phyloP scores from a whole-genome alignment of 257 asterid species.

The Craterostigma plantagineum region DNA sequence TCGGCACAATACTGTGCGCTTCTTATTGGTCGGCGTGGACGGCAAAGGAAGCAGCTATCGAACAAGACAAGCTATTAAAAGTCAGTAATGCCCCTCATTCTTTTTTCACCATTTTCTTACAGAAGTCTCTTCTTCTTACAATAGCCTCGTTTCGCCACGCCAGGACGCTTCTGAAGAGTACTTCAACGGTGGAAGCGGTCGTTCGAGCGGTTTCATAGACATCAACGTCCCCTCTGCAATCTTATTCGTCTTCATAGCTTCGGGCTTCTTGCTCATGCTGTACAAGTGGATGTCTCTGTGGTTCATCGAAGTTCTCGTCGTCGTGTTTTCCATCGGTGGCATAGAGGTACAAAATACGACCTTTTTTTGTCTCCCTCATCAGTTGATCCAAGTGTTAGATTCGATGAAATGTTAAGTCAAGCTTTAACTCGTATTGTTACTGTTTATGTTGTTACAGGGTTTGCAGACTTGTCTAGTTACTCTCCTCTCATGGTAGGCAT shows the following conservation, averaged over 20 bases:
- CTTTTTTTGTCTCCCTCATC: no score
- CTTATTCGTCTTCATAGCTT: slow-evolving; percentile 69
- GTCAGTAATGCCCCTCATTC: slow-evolving; percentile 8
- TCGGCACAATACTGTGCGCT: slow-evolving; percentile 43
- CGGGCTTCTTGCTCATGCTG: slow-evolving; percentile 79
- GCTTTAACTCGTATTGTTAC: no score
- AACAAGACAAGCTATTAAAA: slow-evolving; percentile 43
- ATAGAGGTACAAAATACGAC: slow-evolving; percentile 85
- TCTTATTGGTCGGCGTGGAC: slow-evolving; percentile 71
- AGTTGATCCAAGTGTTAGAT: no score
- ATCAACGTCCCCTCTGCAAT: slow-evolving; percentile 62
- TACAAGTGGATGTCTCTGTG: slow-evolving; percentile 76
- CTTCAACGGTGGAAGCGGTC: slow-evolving; percentile 10
- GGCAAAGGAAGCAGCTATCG: slow-evolving; percentile 48
- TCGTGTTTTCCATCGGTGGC: slow-evolving; percentile 88
- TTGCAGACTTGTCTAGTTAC: slow-evolving; percentile 88
- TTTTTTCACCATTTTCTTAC: not conserved
- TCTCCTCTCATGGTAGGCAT: slow-evolving; percentile 68
- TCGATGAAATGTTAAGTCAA: no score
- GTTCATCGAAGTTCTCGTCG: slow-evolving; percentile 88
- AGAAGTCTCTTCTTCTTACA: not conserved
- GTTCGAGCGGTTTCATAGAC: slow-evolving; percentile 53
- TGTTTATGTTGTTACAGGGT: slow-evolving; percentile 55
- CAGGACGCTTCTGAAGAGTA: slow-evolving; percentile 81
- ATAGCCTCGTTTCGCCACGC: not conserved